Evolutionary conservation across 2,329 filamentous ascomycete species (phyloP).

Genomic region (Nakataea oryzae): DNA sequence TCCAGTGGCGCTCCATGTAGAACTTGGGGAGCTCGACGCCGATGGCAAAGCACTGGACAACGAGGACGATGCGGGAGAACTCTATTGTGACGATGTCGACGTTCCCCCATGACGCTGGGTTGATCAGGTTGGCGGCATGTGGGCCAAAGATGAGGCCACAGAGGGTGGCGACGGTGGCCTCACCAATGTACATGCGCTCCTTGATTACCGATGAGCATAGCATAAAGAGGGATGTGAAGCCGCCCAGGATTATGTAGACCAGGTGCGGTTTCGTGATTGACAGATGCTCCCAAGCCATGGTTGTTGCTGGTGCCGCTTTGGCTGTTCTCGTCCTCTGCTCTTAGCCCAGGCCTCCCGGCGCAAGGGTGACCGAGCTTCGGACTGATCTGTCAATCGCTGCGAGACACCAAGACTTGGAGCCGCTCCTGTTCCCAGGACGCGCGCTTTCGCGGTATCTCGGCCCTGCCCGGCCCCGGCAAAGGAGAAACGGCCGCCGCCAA

Average conservation of each 20-base stretch:
- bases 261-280: conserved; percentile 88
- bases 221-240: conserved; percentile 98
- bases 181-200: conserved; percentile 95
- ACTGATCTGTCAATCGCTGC: not conserved
- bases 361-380: not conserved
- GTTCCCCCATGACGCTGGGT: conserved; percentile 68
- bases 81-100: conserved; percentile 81
- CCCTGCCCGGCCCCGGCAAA: too few relatives aligned
- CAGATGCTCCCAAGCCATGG: conserved; percentile 71
- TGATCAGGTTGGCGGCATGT: conserved; percentile 70
- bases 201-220: conserved; percentile 96
- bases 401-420: not conserved
- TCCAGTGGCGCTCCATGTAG: conserved; percentile 98
- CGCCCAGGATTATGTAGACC: conserved; percentile 96
- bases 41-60: conserved; percentile 87
- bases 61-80: conserved; percentile 79
- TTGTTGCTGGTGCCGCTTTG: conserved; percentile 4
- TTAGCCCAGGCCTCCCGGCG: not conserved
- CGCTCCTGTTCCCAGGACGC: too few relatives aligned
- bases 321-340: not conserved
- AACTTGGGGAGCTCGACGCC: conserved; percentile 83
- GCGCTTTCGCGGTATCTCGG: not conserved
- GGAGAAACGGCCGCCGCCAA: too few relatives aligned
- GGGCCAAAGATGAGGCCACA: conserved; percentile 86
- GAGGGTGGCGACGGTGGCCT: conserved; percentile 86